phyloP scores from a whole-genome alignment of 2,329 filamentous ascomycete genomes.

The Catunica adiposa region DNA sequence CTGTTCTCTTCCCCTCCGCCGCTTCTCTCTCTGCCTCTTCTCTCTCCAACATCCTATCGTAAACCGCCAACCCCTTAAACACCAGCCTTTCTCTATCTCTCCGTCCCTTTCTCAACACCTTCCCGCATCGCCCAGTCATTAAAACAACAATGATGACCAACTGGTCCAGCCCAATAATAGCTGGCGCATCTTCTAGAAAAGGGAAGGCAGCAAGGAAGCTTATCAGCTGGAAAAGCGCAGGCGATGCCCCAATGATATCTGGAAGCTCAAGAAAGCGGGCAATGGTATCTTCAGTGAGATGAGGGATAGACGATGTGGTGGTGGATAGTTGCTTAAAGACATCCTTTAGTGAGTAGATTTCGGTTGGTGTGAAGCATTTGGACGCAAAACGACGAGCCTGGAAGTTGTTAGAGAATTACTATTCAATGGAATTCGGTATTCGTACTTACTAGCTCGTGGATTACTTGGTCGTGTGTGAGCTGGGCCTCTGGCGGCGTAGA shows the following conservation, averaged over 20 bases:
- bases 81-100: constrained; percentile 45
- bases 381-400: constrained; percentile 49
- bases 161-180: constrained; percentile 51
- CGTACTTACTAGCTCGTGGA: constrained; percentile 4
- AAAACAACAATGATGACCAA: constrained; percentile 57
- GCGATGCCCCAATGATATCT: constrained; percentile 48
- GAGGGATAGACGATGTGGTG: constrained; percentile 40
- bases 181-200: constrained; percentile 53
- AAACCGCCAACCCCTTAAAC: constrained; percentile 56
- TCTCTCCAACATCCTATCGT: constrained; percentile 32
- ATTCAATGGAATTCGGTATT: background rate
- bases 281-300: constrained; percentile 55
- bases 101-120: constrained; percentile 42
- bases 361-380: constrained; percentile 54
- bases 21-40: constrained; percentile 16
- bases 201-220: constrained; percentile 59
- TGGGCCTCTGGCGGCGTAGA: background rate
- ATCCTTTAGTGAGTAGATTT: constrained; percentile 57
- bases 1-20: background rate
- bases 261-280: constrained; percentile 58
- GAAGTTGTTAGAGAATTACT: background rate
- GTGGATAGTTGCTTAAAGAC: constrained; percentile 58
- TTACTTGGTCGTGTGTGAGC: constrained; percentile 3
- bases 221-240: constrained; percentile 54
- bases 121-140: constrained; percentile 51